These are phyloP conservation scores for Castanea sativa DNA, from an alignment of 306 rosid species.

Conservation along the genomic window DNA sequence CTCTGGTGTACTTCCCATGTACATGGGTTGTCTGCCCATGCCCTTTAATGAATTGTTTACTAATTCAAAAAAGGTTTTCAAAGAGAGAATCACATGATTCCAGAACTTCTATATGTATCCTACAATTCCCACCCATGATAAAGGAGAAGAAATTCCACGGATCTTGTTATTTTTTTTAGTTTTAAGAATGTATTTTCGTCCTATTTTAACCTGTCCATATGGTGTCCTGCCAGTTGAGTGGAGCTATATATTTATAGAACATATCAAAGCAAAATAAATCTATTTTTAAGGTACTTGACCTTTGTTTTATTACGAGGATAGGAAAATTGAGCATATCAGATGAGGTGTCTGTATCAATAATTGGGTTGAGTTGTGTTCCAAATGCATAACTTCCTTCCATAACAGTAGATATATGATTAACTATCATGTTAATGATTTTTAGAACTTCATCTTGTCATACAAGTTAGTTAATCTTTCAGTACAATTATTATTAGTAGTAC, in stretches of 20 bases:
- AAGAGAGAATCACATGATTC: background rate
- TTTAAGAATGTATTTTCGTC: background rate
- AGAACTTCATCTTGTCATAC: background rate
- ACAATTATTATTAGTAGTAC: no score
- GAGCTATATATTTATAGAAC: background rate
- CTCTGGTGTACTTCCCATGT: no score
- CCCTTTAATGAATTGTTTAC: no score
- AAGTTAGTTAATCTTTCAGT: no score
- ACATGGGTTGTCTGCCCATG: no score
- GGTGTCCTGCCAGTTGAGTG: background rate
- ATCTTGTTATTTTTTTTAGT: background rate
- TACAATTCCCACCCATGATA: background rate
- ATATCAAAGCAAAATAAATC: background rate
- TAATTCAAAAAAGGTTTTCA: no score
- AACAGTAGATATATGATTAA: background rate
- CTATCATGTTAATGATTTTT: background rate
- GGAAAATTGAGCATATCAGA: conserved; percentile 99
- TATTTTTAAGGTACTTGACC: conserved; percentile 21
- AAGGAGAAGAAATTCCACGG: background rate
- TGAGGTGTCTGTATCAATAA: conserved; percentile 68
- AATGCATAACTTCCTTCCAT: conserved; percentile 16
- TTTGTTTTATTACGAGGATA: conserved; percentile 58
- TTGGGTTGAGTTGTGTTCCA: conserved; percentile 68
- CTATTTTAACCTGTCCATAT: background rate
- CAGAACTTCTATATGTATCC: background rate